phyloP scores from a whole-genome alignment of 2,329 filamentous ascomycete genomes.

The Onygenales sp. region DNA sequence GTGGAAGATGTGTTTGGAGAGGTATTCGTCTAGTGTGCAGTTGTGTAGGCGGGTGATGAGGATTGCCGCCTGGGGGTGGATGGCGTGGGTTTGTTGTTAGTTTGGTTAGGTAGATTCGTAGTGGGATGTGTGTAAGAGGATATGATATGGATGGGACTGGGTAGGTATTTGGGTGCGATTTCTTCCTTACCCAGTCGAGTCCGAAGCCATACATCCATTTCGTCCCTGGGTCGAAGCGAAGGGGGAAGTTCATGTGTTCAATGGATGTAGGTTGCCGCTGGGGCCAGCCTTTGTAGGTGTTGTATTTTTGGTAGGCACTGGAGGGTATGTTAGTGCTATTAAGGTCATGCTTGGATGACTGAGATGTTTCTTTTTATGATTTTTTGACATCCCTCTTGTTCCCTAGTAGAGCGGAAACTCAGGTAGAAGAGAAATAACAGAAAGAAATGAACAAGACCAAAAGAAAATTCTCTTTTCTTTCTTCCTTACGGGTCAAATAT shows the following conservation, averaged over 20 bases:
- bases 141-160: background rate
- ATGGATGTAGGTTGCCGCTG: constrained; percentile 24
- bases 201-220: constrained; percentile 43
- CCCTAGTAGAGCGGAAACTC: too few relatives aligned
- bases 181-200: constrained; percentile 44
- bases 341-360: too few relatives aligned
- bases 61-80: constrained; percentile 22
- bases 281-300: constrained; percentile 25
- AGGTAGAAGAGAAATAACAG: background rate
- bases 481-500: constrained; percentile 28
- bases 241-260: constrained; percentile 35
- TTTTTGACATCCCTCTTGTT: too few relatives aligned
- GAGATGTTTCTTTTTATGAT: too few relatives aligned
- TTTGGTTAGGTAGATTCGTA: too few relatives aligned
- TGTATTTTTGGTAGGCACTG: constrained; percentile 8
- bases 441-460: background rate
- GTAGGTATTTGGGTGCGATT: background rate
- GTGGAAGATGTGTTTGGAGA: background rate
- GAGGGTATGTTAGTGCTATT: too few relatives aligned
- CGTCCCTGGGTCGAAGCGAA: constrained; percentile 43
- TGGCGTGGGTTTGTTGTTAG: too few relatives aligned
- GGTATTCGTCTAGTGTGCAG: background rate
- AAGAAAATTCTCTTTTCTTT: too few relatives aligned
- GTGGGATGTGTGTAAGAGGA: background rate
- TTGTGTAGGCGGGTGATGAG: constrained; percentile 13